Base-by-base conservation (phyloP, 2,329 filamentous ascomycete species). In the Laburnicola sp. region DNA sequence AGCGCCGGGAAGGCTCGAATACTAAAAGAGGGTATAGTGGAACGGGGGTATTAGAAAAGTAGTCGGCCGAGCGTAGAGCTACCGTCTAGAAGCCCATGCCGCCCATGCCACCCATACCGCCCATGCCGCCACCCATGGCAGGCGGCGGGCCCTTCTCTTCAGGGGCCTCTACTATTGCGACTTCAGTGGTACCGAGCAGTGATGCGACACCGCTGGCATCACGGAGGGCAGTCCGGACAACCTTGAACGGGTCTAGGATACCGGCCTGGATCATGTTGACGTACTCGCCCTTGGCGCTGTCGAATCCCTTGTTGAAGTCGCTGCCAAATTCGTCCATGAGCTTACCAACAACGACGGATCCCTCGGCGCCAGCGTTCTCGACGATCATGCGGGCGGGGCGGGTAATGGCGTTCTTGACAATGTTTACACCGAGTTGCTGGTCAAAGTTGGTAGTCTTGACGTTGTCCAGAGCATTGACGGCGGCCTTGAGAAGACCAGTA, bases 191-290 rank as follows among this genome's bases (percentile, higher is more conserved):
- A 73, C 94, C 94, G 56, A 99, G 88, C 55, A 99, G 86, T 47
- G 93, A 97, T 47, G 94, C 94, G 67, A 99, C 94, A 78, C 94
- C 94, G 71, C 88, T 93, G 65, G 94, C 94, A 69, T 99, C 94
- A 69, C 92, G 84, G 53, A 99, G 87, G 70, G 91, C 93, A 58
- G 94, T 99, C 69, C 94, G 91, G 72, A 99, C 94, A 65, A 99
- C 94, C 89, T 99, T 99, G 83, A 99, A 89, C 60, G 94, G 94
- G 75, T 99, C 94, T 54, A 99, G 88, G 76, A 99, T 99, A 88
- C 94, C 94, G 63, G 91, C 85, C 58, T 84, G 76, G 72, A 99
- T 97, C 94, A 99, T 97, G 82, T 99, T 93, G 63, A 97, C 91
- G 79, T 96, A 99, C 81, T 97, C 89, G 77, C 93, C 91, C 82